A percentile compares a stretch with the other conserved stretches of the same genome.
Conservation (phyloP, 2,329 filamentous ascomycete species). For the Diplodia scrobiculata region DNA sequence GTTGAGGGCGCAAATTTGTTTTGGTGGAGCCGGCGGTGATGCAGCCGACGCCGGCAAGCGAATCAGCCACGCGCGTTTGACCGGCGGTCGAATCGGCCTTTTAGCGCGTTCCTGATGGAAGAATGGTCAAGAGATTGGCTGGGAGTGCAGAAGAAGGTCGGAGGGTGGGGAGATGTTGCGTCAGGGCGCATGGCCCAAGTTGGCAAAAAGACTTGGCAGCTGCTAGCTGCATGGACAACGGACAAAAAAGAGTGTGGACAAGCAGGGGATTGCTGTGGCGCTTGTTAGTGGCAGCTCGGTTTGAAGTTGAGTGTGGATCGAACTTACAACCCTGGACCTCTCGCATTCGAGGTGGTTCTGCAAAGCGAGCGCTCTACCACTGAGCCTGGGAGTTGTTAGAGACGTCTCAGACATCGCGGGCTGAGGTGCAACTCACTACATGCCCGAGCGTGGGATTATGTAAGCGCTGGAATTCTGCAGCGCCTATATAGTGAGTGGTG, state of each 20-base stretch:
- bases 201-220: background rate
- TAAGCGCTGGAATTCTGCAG: background rate
- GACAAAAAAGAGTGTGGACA: slow-evolving; percentile 11
- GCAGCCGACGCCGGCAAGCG: background rate
- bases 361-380: slow-evolving; percentile 29
- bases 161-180: slow-evolving; percentile 7
- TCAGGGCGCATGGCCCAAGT: slow-evolving; percentile 8
- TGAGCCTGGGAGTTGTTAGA: slow-evolving; percentile 12
- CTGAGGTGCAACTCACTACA: slow-evolving; percentile 5
- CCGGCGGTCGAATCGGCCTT: background rate
- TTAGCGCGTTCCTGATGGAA: background rate
- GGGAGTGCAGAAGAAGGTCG: background rate
- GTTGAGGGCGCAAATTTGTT: background rate
- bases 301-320: background rate
- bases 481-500: background rate
- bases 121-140: background rate
- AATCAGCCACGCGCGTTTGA: background rate
- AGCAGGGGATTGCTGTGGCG: slow-evolving; percentile 10
- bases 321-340: slow-evolving; percentile 27
- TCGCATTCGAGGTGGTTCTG: slow-evolving; percentile 19
- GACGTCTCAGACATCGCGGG: background rate
- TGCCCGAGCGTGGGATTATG: slow-evolving; percentile 4
- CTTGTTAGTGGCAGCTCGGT: background rate
- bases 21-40: slow-evolving; percentile 18
- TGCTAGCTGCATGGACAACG: slow-evolving; percentile 6